Conservation (phyloP, 2,329 filamentous ascomycete species). For the Trichoderma guizhouense region DNA sequence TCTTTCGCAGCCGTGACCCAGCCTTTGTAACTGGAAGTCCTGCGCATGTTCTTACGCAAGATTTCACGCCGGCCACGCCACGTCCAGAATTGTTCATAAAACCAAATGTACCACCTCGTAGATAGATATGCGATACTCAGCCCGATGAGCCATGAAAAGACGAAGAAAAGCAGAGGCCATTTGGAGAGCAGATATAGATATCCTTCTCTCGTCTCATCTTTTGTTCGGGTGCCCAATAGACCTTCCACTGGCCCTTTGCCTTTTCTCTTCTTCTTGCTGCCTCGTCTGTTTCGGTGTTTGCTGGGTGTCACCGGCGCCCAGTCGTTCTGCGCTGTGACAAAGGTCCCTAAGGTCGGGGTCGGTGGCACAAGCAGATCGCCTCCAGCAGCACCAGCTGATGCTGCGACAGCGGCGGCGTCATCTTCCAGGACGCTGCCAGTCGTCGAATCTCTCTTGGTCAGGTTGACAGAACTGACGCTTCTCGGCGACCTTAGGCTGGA, state of each 20-base stretch:
- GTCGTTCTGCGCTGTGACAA: constrained; percentile 90
- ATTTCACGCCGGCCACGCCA: constrained; percentile 79
- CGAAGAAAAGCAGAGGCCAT: constrained; percentile 82
- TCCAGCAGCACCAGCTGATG: constrained; percentile 38
- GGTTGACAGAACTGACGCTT: constrained; percentile 39
- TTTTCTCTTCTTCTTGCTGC: constrained; percentile 37
- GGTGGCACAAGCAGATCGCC: constrained; percentile 31
- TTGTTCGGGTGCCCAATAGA: constrained; percentile 57
- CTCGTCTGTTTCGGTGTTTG: constrained; percentile 45
- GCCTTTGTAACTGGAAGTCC: constrained; percentile 71
- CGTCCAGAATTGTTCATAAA: constrained; percentile 87
- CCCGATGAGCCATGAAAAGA: constrained; percentile 75
- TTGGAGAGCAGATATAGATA: constrained; percentile 86
- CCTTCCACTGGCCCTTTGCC: constrained; percentile 38
- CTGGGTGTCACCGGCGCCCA: constrained; percentile 86
- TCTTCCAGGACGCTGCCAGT: constrained; percentile 30
- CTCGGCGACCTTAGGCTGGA: constrained; percentile 41
- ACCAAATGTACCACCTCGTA: constrained; percentile 83
- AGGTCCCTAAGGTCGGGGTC: constrained; percentile 43
- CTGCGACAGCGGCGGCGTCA: constrained; percentile 36
- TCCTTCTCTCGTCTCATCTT: constrained; percentile 92
- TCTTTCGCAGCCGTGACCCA: constrained; percentile 79
- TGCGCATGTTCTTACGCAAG: constrained; percentile 67
- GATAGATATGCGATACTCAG: constrained; percentile 70
- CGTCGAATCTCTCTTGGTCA: constrained; percentile 42